Evolutionary conservation across 1,139 yeast species (phyloP).

Genomic region (Zhuliangozyma blackwelliae): DNA sequence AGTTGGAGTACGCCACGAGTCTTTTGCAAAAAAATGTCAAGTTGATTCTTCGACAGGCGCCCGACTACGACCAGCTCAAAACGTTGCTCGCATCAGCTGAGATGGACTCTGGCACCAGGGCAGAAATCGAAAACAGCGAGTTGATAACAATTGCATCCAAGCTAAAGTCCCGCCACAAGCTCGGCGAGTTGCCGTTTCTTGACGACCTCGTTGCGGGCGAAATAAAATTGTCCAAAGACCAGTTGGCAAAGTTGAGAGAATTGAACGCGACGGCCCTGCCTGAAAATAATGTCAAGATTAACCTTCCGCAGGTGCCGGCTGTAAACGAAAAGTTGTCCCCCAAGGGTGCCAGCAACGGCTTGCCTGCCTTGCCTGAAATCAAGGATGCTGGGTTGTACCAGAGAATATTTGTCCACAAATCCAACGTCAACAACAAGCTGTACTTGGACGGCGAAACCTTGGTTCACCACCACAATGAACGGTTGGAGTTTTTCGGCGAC

Average conservation of each 20-base stretch:
- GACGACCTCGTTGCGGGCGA: conserved; percentile 38
- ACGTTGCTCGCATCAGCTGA: conserved; percentile 18
- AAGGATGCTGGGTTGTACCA: conserved; percentile 53
- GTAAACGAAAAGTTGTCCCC: conserved; percentile 10
- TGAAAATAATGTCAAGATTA: conserved; percentile 2
- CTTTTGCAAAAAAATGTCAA: conserved; percentile 49
- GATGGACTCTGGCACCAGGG: conserved; percentile 34
- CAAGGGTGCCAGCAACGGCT: conserved; percentile 25
- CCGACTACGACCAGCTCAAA: conserved; percentile 41
- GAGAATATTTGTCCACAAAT: conserved; percentile 80
- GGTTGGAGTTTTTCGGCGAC: conserved; percentile 92
- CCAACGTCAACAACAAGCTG: conserved; percentile 58
- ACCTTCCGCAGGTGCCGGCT: conserved; percentile 10
- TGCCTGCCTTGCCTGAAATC: conserved; percentile 70
- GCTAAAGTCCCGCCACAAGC: conserved; percentile 50
- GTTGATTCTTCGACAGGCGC: conserved; percentile 51
- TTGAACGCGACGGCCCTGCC: conserved; percentile 1
- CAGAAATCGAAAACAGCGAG: conserved; percentile 50
- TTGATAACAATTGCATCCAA: conserved; percentile 57
- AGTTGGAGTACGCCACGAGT: conserved; percentile 38
- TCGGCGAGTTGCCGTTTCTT: conserved; percentile 44
- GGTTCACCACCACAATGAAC: conserved; percentile 71
- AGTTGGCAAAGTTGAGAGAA: conserved; percentile 7
- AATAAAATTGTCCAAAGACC: conserved; percentile 8
- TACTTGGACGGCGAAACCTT: conserved; percentile 55